Base-by-base conservation (phyloP, 192 early-diverging fungal species). In the Coemansia sp. region DNA sequence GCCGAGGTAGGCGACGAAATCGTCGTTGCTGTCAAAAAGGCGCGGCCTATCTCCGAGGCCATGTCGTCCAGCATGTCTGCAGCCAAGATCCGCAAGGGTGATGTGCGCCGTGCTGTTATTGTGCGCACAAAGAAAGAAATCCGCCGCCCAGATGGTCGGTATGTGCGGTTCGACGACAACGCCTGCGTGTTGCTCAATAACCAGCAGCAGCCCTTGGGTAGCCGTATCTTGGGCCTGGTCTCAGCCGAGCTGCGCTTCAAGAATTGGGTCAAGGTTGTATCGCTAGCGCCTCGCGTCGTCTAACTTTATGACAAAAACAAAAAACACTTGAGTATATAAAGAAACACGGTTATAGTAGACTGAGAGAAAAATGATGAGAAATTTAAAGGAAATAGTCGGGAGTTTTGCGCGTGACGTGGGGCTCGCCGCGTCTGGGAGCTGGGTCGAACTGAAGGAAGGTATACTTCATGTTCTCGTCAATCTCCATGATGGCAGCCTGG, bases 401-500 rank as follows among this genome's bases (percentile, higher is more conserved):
- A 36, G 97, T 98, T 74, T 95, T 90, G 69, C 98, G 92, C 44
- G 96, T 96, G 69, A 99, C 98, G 68, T 98, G 95, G 33, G 98
- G 98, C 80, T 99, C 98, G 58, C 96, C 98, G 65, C 95, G 89
- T 72, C 97, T 88, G 62, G 97, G 97, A 36, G 97, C 97, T 46
- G 96, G 96, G 83, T 99, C 98, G 70, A 98, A 99, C 83, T 98
- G 98, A 52, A 95, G 83, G 88, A 98, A 99, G 62, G 96, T 97
- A 83, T 98, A 98, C 89, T 98, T 98, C 86, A 99, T 86, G 83
- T 97, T 91, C 85, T 99, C 96, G 77, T 99, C 97, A 74, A 99
- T 93, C 80, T 99, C 97, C 97, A 99, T 98, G 76, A 99, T 99
- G 34, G 97, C 97, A 31, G 97, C 97, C 88, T 98, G 96, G 80